Percentiles rank a stretch among this genome's conserved stretches.
These are phyloP conservation scores for Lecanicillium sp. DNA, from an alignment of 2,329 filamentous ascomycete species.

Conservation along the genomic window DNA sequence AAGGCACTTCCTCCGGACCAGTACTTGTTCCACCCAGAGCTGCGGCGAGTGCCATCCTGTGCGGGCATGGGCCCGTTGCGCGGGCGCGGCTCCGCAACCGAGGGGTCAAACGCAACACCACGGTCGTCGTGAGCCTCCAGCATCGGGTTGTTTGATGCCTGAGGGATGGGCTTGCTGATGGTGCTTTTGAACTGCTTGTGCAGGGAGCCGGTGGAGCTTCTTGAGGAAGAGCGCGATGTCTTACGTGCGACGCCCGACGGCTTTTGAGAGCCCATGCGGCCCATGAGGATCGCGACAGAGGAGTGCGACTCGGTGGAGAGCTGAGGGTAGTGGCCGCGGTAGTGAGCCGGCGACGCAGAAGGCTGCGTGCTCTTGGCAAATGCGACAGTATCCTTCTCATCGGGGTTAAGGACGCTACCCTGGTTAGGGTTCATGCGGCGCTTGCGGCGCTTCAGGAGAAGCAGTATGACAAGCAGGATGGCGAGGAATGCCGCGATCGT, in stretches of 20 bases:
- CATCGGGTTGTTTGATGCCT: slow-evolving; percentile 29
- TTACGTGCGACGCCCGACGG: slow-evolving; percentile 39
- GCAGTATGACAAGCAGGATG: slow-evolving; percentile 64
- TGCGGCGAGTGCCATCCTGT: slow-evolving; percentile 47
- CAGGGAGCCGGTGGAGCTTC: slow-evolving; percentile 46
- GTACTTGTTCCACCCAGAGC: slow-evolving; percentile 72
- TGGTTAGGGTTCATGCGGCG: slow-evolving; percentile 35
- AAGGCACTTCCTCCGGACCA: slow-evolving; percentile 68
- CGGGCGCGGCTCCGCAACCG: slow-evolving; percentile 30
- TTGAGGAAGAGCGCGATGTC: slow-evolving; percentile 47
- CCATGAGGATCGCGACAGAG: slow-evolving; percentile 61
- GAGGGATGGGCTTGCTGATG: slow-evolving; percentile 56
- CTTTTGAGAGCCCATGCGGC: slow-evolving; percentile 48
- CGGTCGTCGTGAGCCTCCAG: slow-evolving; percentile 35
- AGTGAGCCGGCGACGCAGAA: slow-evolving; percentile 29
- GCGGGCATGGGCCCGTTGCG: slow-evolving; percentile 26
- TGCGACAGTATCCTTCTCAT: slow-evolving; percentile 53
- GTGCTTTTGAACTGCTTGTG: slow-evolving; percentile 58
- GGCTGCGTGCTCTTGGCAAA: slow-evolving; percentile 39
- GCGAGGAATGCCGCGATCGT: slow-evolving; percentile 69
- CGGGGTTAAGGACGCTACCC: slow-evolving; percentile 37
- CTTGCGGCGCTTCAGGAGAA: slow-evolving; percentile 54
- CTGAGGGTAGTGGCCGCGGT: slow-evolving; percentile 47
- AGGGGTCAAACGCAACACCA: slow-evolving; percentile 34
- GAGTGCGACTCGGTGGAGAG: slow-evolving; percentile 54